Evolutionary conservation across 352 stramenopile genomes (phyloP), one percentile per base, ranked within the genome.

Genomic region (Phytophthora vignae): DNA sequence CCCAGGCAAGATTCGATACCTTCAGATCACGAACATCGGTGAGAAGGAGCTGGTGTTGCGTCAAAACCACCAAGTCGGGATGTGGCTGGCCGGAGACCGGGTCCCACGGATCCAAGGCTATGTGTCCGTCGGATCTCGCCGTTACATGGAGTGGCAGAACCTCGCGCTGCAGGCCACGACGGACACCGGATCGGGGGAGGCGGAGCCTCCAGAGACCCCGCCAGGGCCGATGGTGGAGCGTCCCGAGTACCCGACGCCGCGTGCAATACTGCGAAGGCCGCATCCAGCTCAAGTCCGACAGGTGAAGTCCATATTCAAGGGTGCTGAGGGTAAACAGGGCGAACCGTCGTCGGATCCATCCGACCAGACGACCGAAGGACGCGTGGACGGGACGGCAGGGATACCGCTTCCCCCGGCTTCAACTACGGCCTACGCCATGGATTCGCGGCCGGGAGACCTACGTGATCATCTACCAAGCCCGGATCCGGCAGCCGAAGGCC

Each of bases 11-110:
- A 38, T 14, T 0, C 22, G 14, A 10, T 74, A 55, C 12, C 14
- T 75, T 0, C 56, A 48, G 14, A 15, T 71, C 7, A 75, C 61
- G 1, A 71, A 67, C 42, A 21, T 64, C 1, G 33, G 29, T 1
- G 29, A 67, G 2, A 19, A 54, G 4, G 38, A 9, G 17, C 11
- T 64, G 11, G 22, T 48, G 0, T 17, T 69, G 33, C 2, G 55
- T 19, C 29, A 50, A 22, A 36, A 60, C 14, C 22, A 9, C 4
- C 9, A 19, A 4, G 7, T 73, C 1, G 67, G 42, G 0, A 58
- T 69, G 44, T 74, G 67, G 60, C 31, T 69, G 25, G 44, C 31
- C 0, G 19, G 14, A 38, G 60, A 70, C 14, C 21, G 46, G 1
- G 60, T 74, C 4, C 46, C 59, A 1, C 55, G 60, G n/a, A 5